Evolutionary conservation across 352 stramenopile species (phyloP).

Genomic region (Globisporangium nagaii): DNA sequence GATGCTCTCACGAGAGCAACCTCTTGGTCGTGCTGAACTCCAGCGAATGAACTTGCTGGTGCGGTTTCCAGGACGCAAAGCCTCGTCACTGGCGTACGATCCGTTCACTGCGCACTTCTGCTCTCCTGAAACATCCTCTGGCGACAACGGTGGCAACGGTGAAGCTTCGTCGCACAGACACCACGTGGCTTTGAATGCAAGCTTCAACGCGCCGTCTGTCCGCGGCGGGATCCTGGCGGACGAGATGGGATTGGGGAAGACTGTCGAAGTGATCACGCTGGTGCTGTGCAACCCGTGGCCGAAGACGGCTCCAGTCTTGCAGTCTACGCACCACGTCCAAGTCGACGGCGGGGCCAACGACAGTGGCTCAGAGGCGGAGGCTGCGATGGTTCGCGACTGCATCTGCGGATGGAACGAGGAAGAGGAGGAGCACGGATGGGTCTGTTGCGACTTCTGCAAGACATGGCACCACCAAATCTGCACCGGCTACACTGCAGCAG

Average conservation of each 20-base stretch:
- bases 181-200: background rate
- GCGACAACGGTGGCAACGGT: background rate
- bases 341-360: too few species aligned
- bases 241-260: conserved; percentile 90
- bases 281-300: conserved; percentile 36
- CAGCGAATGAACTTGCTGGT: conserved; percentile 13
- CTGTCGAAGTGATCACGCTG: conserved; percentile 71
- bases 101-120: conserved; percentile 29
- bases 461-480: conserved; percentile 66
- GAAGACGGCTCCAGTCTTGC: conserved; percentile 32
- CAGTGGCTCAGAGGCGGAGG: background rate
- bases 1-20: conserved; percentile 88
- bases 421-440: conserved; percentile 30
- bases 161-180: background rate
- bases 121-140: background rate
- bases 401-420: conserved; percentile 41
- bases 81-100: conserved; percentile 23
- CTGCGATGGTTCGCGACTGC: conserved; percentile 19
- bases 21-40: background rate
- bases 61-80: background rate
- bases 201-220: conserved; percentile 14
- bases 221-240: conserved; percentile 90
- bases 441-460: conserved; percentile 45
- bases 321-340: conserved; percentile 26
- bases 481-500: conserved; percentile 22